Conservation (phyloP, 495 filamentous ascomycete genomes). For the Immersiella caudata region DNA sequence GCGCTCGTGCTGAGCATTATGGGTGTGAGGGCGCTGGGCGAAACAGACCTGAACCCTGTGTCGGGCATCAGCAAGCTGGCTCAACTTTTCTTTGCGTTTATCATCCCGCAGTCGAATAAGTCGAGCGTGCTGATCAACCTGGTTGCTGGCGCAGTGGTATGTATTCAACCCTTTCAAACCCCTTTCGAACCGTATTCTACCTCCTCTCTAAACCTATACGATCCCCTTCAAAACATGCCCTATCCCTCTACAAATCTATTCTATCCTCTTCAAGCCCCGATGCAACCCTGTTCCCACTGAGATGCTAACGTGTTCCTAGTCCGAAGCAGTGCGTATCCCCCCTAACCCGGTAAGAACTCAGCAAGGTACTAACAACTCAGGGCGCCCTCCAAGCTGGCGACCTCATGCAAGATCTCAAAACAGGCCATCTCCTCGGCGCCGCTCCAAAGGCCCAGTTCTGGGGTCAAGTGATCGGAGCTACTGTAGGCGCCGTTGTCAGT, state of each 20-base stretch:
- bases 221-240: no score
- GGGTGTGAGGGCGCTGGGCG: constrained; percentile 92
- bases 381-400: constrained; percentile 95
- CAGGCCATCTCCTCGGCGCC: constrained; percentile 89
- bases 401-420: constrained; percentile 98
- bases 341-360: not conserved
- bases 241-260: no score
- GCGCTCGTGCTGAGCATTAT: constrained; percentile 89
- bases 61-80: constrained; percentile 96
- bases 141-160: constrained; percentile 81
- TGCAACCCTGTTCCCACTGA: not conserved
- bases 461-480: constrained; percentile 88
- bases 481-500: constrained; percentile 84
- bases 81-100: constrained; percentile 90
- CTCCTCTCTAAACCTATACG: no score
- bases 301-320: constrained; percentile 5
- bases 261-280: no score
- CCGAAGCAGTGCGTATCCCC: constrained; percentile 31
- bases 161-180: not conserved
- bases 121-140: constrained; percentile 91
- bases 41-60: constrained; percentile 96
- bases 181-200: no score
- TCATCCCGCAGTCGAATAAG: constrained; percentile 69
- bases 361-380: constrained; percentile 45
- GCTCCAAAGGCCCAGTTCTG: constrained; percentile 94